A percentile compares a stretch with the other conserved stretches of the same genome.
These are phyloP conservation scores for Novakomyces olei DNA, from an alignment of 805 yeast species.

Conservation along the genomic window DNA sequence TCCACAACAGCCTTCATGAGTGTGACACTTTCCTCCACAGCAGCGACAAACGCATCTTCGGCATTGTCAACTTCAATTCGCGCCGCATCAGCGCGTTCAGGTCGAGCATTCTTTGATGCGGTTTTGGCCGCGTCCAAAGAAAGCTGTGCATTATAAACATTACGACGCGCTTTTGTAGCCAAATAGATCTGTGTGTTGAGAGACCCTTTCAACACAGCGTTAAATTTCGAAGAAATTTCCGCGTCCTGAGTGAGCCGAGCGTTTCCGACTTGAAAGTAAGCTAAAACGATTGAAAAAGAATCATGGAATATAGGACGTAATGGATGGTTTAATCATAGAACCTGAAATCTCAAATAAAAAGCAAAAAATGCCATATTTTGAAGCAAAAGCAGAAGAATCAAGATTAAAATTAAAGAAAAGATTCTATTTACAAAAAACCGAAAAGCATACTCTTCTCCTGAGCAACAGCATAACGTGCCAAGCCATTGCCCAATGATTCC, in stretches of 20 bases:
- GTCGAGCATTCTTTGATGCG: conserved; percentile 26
- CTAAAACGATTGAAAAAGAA: no score
- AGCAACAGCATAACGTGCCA: conserved; percentile 44
- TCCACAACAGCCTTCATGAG: conserved; percentile 64
- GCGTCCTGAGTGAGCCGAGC: conserved; percentile 68
- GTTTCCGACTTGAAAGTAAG: no score
- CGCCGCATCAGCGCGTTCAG: conserved; percentile 49
- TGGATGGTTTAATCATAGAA: no score
- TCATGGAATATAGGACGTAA: no score
- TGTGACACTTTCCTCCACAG: conserved; percentile 68
- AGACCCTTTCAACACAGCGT: conserved; percentile 39
- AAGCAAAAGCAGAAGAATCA: no score
- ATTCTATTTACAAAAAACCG: no score
- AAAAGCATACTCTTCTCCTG: no score
- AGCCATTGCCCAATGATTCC: conserved; percentile 36
- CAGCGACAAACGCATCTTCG: conserved; percentile 76
- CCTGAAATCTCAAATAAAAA: no score
- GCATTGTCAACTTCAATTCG: conserved; percentile 60
- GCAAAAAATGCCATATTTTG: no score
- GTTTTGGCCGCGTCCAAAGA: conserved; percentile 62
- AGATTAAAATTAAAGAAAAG: no score
- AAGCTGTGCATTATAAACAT: conserved; percentile 56
- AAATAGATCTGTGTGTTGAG: conserved; percentile 37
- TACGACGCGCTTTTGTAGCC: conserved; percentile 45
- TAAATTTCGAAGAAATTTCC: conserved; percentile 44